Evolutionary conservation across 257 asterid genomes (phyloP).

Genomic region (Solanum virginianum): DNA sequence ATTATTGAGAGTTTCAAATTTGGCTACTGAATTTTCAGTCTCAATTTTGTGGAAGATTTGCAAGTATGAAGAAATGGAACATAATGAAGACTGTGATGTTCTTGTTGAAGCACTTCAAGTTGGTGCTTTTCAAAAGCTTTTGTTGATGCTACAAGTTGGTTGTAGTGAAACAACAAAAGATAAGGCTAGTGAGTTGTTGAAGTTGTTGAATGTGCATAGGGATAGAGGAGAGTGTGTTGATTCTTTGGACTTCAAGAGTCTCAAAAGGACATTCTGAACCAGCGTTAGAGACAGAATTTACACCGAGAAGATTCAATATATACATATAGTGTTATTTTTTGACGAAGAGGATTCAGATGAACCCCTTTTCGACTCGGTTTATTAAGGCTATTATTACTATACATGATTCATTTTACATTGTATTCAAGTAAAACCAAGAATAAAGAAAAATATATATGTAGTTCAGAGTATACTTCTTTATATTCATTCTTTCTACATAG

Average conservation of each 20-base stretch:
- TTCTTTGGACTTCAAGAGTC: slow-evolving; percentile 35
- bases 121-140: slow-evolving; percentile 47
- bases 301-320: neutral
- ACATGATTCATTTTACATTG: neutral
- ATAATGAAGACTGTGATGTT: neutral
- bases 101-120: slow-evolving; percentile 24
- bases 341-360: neutral
- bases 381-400: neutral
- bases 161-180: slow-evolving; percentile 33
- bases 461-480: neutral
- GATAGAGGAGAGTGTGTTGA: slow-evolving; percentile 25
- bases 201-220: slow-evolving; percentile 23
- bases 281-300: neutral
- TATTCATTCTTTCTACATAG: neutral
- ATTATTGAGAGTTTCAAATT: slow-evolving; percentile 30
- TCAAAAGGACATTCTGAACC: slow-evolving; percentile 28
- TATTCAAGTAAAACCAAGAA: neutral
- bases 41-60: slow-evolving; percentile 31
- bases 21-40: slow-evolving; percentile 37
- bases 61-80: neutral
- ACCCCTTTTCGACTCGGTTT: neutral
- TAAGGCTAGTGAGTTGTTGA: slow-evolving; percentile 35
- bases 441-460: neutral
- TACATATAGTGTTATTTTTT: neutral
- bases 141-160: slow-evolving; percentile 38